Evolutionary conservation across 2,329 filamentous ascomycete species (phyloP).

Genomic region (Fusarium multiceps): DNA sequence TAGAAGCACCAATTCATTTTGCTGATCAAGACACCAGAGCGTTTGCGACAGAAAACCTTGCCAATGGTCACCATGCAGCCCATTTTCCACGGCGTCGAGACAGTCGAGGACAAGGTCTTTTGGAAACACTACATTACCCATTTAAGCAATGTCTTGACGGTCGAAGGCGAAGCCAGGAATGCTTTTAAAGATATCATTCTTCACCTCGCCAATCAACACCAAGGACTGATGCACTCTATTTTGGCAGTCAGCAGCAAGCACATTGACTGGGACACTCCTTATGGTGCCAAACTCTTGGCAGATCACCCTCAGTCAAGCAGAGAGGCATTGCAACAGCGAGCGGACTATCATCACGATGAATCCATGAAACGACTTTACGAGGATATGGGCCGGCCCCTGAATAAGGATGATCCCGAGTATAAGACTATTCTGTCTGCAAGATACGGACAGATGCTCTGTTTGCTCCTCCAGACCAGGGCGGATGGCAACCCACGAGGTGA

Average conservation of each 20-base stretch:
- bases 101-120: slow-evolving; percentile 80
- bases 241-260: slow-evolving; percentile 86
- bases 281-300: slow-evolving; percentile 64
- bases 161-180: slow-evolving; percentile 83
- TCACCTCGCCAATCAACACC: slow-evolving; percentile 81
- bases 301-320: slow-evolving; percentile 61
- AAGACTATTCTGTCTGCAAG: slow-evolving; percentile 63
- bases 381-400: slow-evolving; percentile 56
- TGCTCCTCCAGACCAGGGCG: slow-evolving; percentile 67
- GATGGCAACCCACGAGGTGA: slow-evolving; percentile 71
- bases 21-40: slow-evolving; percentile 55
- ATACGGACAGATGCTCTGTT: slow-evolving; percentile 72
- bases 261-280: slow-evolving; percentile 68
- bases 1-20: not conserved
- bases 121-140: slow-evolving; percentile 85
- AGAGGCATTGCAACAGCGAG: slow-evolving; percentile 61
- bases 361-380: slow-evolving; percentile 65
- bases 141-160: slow-evolving; percentile 82
- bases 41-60: slow-evolving; percentile 60
- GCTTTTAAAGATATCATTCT: slow-evolving; percentile 87
- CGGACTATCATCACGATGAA: slow-evolving; percentile 66
- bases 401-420: slow-evolving; percentile 58
- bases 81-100: slow-evolving; percentile 85
- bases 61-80: slow-evolving; percentile 68
- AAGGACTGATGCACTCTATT: slow-evolving; percentile 90